Base-by-base conservation (phyloP, 192 early-diverging fungal species). In the Coemansia sp. region DNA sequence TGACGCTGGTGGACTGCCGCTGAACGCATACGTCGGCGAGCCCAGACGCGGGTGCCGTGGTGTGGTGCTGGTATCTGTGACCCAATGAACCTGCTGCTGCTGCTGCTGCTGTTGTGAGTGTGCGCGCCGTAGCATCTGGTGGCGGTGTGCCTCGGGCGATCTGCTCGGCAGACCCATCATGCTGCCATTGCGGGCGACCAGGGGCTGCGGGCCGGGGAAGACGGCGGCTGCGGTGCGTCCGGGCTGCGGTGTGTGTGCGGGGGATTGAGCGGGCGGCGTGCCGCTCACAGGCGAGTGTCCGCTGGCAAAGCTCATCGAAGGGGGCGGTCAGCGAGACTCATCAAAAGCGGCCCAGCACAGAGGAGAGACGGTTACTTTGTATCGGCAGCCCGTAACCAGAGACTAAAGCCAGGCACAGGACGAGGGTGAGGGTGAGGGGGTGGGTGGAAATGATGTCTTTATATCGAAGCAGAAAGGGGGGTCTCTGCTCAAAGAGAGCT, bases 181-280 rank as follows among this genome's bases (percentile, higher is more conserved):
- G 50, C 70, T 73, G 30, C 55, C 42, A 47, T 58, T 73, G 44
- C 70, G 70, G 9, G 45, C 15, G 13, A 38, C 59, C 46, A 73
- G 27, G 15, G 53, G 53, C 50, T 55, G 63, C 22, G 70, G 58
- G 1, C 53, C 45, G 7, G 65, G 35, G 27, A 53, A 47, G 39
- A 30, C 23, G 32, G 24, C 57, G 55, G 50, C 36, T 50, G 9
- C 36, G 49, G 19, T 34, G 65, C 22, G 50, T 40, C 38, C 17
- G 18, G 4, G 33, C 23, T 23, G 32, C 38, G 20, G 25, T 13
- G 27, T 50, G 41, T 13, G 20, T 37, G 49, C 32, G 37, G 38
- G 39, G n/a, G 22, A 29, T 3, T 34, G 46, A 5, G 46, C 8
- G 29, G 17, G 46, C 19, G 28, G 17, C n/a, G 46, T 28, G 19